A percentile compares a stretch with the other conserved stretches of the same genome.
phyloP scores from a whole-genome alignment of 192 early-diverging fungal genomes.

The Oehlia diaphana region DNA sequence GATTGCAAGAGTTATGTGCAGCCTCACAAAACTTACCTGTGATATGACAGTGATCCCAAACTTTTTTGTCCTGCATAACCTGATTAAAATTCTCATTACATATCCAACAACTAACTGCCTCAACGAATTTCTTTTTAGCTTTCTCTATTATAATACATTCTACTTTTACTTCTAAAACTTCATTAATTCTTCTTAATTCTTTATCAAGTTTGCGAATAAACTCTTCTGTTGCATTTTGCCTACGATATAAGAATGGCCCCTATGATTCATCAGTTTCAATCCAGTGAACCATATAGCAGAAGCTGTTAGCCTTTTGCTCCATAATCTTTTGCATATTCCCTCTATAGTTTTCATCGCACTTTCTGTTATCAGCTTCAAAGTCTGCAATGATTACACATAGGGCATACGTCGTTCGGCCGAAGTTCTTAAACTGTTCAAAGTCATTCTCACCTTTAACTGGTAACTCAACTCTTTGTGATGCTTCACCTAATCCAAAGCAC shows the following conservation, averaged over 20 bases:
- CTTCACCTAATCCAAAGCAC: neutral
- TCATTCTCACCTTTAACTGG: constrained; percentile 7
- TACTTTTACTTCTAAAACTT: neutral
- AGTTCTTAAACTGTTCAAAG: constrained; percentile 13
- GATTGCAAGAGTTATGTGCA: neutral
- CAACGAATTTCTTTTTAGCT: neutral
- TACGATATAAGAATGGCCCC: neutral
- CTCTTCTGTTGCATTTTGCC: neutral
- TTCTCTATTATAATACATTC: neutral
- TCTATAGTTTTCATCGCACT: neutral
- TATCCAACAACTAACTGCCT: neutral
- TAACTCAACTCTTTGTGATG: neutral
- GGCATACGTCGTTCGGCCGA: neutral
- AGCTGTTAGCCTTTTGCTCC: constrained; percentile 7
- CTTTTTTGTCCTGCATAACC: too few species aligned
- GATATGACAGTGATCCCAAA: neutral
- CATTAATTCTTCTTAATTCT: neutral
- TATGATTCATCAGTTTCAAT: neutral
- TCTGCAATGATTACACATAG: constrained; percentile 2
- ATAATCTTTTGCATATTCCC: neutral
- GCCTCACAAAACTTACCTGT: neutral
- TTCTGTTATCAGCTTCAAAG: neutral
- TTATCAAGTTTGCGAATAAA: neutral
- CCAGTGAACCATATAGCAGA: constrained; percentile 2
- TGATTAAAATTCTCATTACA: neutral